These are phyloP conservation scores for Cercospora sp. DNA, from an alignment of 2,329 filamentous ascomycete species.

Conservation along the genomic window DNA sequence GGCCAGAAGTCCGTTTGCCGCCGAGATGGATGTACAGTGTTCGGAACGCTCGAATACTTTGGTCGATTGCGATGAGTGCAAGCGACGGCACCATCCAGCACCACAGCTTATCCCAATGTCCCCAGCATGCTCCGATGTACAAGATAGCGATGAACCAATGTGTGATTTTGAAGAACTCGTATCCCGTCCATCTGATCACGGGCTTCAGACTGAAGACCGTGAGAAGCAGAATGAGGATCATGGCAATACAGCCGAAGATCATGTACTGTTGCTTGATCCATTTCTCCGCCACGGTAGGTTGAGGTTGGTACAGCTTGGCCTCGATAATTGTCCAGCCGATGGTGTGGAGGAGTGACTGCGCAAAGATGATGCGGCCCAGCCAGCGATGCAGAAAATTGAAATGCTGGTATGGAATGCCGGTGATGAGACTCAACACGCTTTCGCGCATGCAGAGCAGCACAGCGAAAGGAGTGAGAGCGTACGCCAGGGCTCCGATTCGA, in stretches of 20 bases:
- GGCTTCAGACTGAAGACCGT: slow-evolving; percentile 60
- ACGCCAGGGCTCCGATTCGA: slow-evolving; percentile 69
- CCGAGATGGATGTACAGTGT: slow-evolving; percentile 58
- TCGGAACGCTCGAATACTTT: slow-evolving; percentile 59
- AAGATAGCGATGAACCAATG: slow-evolving; percentile 73
- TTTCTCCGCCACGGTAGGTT: slow-evolving; percentile 58
- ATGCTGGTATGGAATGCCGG: slow-evolving; percentile 69
- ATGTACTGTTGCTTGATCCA: slow-evolving; percentile 69
- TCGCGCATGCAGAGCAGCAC: slow-evolving; percentile 68
- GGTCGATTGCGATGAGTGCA: slow-evolving; percentile 65
- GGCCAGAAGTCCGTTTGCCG: slow-evolving; percentile 34
- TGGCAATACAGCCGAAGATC: slow-evolving; percentile 71
- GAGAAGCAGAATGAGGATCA: slow-evolving; percentile 63
- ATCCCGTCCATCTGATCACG: slow-evolving; percentile 67
- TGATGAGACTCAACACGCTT: slow-evolving; percentile 67
- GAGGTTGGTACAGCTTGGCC: slow-evolving; percentile 67
- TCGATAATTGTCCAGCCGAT: slow-evolving; percentile 71
- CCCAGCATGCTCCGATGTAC: slow-evolving; percentile 75
- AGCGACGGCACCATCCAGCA: slow-evolving; percentile 70
- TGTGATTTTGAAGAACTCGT: slow-evolving; percentile 69
- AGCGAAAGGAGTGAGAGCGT: slow-evolving; percentile 71
- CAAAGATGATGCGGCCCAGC: slow-evolving; percentile 71
- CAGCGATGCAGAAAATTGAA: slow-evolving; percentile 79
- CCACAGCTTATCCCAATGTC: slow-evolving; percentile 67
- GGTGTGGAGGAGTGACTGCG: slow-evolving; percentile 68